phyloP scores from a whole-genome alignment of 257 asterid species.

The Forsythia suspensa region DNA sequence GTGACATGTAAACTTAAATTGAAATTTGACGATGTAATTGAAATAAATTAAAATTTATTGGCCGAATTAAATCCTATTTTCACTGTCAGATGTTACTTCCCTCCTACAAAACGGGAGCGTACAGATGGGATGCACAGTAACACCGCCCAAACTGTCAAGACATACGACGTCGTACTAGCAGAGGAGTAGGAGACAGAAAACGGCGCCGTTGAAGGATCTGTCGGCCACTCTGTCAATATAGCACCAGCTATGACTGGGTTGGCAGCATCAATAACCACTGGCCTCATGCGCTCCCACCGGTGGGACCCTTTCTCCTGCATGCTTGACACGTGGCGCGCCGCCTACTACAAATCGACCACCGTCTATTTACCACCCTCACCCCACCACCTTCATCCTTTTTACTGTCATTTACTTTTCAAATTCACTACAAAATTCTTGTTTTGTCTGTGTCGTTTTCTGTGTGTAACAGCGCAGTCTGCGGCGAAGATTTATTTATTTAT shows the following conservation, averaged over 20 bases:
- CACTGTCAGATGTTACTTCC: too few species aligned
- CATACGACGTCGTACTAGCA: too few species aligned
- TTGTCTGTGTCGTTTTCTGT: too few species aligned
- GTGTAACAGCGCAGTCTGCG: not conserved
- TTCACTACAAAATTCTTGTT: not conserved
- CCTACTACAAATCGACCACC: not conserved
- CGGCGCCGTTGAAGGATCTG: conserved; percentile 16
- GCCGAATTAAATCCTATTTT: too few species aligned
- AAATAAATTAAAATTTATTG: too few species aligned
- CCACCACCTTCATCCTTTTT: not conserved
- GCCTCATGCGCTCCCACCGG: conserved; percentile 12
- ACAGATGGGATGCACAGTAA: too few species aligned
- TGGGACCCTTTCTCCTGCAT: not conserved
- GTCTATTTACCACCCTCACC: not conserved
- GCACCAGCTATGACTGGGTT: conserved; percentile 13
- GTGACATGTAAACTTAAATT: too few species aligned
- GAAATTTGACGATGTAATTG: too few species aligned
- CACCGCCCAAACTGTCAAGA: too few species aligned
- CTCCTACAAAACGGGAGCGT: too few species aligned
- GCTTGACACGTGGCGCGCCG: not conserved
- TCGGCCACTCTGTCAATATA: conserved; percentile 15
- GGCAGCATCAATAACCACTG: conserved; percentile 22
- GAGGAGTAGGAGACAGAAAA: conserved; percentile 2
- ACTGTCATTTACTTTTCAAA: not conserved
- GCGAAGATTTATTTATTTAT: not conserved